Evolutionary conservation across 345 rosid genomes (phyloP), one percentile per base, ranked within the genome.

Genomic region (Populus alba): DNA sequence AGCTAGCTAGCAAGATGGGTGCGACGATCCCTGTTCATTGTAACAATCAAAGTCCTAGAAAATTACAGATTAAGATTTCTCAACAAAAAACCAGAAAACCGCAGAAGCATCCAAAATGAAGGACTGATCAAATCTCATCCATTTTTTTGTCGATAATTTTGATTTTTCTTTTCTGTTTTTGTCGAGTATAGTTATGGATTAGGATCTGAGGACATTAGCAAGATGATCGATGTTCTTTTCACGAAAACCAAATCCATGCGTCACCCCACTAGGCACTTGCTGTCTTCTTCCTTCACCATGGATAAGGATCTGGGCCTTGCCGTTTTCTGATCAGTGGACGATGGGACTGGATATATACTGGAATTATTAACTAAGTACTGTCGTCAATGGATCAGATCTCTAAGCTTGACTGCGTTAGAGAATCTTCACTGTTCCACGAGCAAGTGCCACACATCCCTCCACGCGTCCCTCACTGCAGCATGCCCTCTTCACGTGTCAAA

Each of bases 41-140:
- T 6, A 1, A 3, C n/a, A 0, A 15, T 16, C 1, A 49, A 49
- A 1, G 16, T 49, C 17, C 7, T 5, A 49, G 20, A 39, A 39
- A 39, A 7, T 39, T 1, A 39, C 43, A 39, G 16, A 16, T 16
- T 49, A 16, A 49, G 6, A 49, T 49, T 4, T 49, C 11, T 12
- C 3, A 3, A 33, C 5, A 33, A 29, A 10, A 29, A 66, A 11
- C 7, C 11, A 66, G 45, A 66, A 66, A 35, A 66, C 43, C 7
- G 25, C 3, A 66, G 41, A 20, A 66, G 15, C 70, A 35, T 66
- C 70, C 43, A 66, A 35, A 35, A 10, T 3, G 17, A 16, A 27
- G 18, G 2, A 6, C 3, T 33, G 33, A 31, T 8, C 38, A 33
- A 33, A 66, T 66, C 69, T 17, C 39, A 38, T 68, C n/a, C 17